These are phyloP conservation scores for Spatholobus suberectus DNA, from an alignment of 306 rosid species.

Conservation along the genomic window DNA sequence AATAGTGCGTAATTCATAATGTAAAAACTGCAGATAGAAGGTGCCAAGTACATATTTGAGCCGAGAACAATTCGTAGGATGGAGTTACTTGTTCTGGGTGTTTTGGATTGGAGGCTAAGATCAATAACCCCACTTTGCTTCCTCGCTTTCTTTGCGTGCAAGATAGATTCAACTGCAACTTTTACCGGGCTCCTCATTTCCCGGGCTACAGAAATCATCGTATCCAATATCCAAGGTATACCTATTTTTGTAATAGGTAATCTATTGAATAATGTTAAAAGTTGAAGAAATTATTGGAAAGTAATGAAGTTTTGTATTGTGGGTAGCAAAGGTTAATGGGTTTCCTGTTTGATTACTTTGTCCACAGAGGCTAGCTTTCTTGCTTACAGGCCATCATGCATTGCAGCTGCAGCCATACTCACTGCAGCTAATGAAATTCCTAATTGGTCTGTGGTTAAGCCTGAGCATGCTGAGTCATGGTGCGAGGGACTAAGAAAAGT, in stretches of 20 bases:
- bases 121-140: constrained; percentile 84
- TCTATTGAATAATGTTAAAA: background rate
- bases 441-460: constrained; percentile 62
- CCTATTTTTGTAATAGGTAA: background rate
- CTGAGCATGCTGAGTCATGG: constrained; percentile 89
- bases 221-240: constrained; percentile 75
- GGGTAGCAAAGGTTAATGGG: background rate
- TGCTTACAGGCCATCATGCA: constrained; percentile 88
- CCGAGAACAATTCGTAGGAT: constrained; percentile 73
- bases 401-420: constrained; percentile 85
- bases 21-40: constrained; percentile 63
- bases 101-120: constrained; percentile 87
- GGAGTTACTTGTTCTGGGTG: constrained; percentile 86
- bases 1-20: background rate
- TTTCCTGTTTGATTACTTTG: constrained; percentile 34
- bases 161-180: constrained; percentile 64
- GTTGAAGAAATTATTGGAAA: background rate
- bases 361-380: constrained; percentile 80
- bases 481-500: constrained; percentile 86
- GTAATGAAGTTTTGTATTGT: background rate
- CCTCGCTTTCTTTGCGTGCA: constrained; percentile 73
- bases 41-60: constrained; percentile 74
- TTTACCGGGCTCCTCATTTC: constrained; percentile 63
- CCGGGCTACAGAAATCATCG: constrained; percentile 76
- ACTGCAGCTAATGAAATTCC: constrained; percentile 80